phyloP scores from a whole-genome alignment of 78 protist genomes.

The Protostelium mycophagum region DNA sequence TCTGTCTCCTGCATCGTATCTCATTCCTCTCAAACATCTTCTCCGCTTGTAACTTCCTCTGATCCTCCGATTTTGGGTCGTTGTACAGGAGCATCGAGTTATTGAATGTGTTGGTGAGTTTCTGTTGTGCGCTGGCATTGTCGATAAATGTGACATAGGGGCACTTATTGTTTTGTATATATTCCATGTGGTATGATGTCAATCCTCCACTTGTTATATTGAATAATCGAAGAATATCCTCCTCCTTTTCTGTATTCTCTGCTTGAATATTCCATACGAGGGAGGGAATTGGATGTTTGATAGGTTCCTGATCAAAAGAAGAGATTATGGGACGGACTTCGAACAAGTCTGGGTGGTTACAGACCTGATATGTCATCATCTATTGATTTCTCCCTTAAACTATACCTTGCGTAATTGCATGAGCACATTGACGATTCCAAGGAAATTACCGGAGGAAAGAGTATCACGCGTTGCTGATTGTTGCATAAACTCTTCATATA shows the following conservation, averaged over 20 bases:
- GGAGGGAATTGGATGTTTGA: neutral
- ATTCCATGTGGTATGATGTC: neutral
- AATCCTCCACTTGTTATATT: neutral
- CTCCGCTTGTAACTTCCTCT: too few species aligned
- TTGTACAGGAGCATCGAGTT: too few species aligned
- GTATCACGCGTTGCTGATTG: constrained; percentile 42
- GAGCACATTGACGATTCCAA: constrained; percentile 71
- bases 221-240: neutral
- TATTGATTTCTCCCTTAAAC: too few species aligned
- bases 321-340: constrained; percentile 73
- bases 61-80: too few species aligned
- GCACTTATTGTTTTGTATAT: too few species aligned
- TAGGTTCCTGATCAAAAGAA: constrained; percentile 45
- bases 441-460: constrained; percentile 39
- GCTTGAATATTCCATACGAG: neutral
- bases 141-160: too few species aligned
- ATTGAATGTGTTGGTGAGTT: too few species aligned
- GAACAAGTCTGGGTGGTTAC: constrained; percentile 94
- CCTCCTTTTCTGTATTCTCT: neutral
- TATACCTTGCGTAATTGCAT: constrained; percentile 83
- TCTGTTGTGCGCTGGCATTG: too few species aligned
- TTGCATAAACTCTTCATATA: constrained; percentile 87
- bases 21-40: neutral
- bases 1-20: neutral
- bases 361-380: constrained; percentile 28